Evolutionary conservation across 306 rosid species (phyloP), one percentile per base, ranked within the genome.

Genomic region (Rosa persica): DNA sequence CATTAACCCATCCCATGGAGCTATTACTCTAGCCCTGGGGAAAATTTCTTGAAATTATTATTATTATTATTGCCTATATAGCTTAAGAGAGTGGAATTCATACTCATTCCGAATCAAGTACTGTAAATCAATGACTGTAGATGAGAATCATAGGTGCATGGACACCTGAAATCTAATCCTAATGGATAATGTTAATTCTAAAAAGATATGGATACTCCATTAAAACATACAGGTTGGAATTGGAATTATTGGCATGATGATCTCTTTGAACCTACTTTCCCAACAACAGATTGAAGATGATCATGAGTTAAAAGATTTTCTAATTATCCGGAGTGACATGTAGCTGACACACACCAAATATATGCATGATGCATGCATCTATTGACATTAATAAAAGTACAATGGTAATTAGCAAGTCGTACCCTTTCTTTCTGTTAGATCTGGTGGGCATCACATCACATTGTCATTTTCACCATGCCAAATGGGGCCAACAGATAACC

Each of bases 401-500:
- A 10, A 60, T 17, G 62, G 75, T 47, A 58, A 81, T 58, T 71
- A 61, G 39, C 20, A 25, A 77, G 78, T 54, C 96, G 76, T 87
- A 91, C 96, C 93, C 39, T 84, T 78, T 60, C 46, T 60, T 65
- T 23, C 70, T 68, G 83, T 46, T 34, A 42, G 78, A 78, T 52
- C 65, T 64, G 79, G 13, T 71, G 44, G 81, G 42, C 79, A 80
- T 48, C 46, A 79, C 74, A 81, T 57, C 42, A 81, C 82, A 77
- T 44, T n/a, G 27, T 67, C 80, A 66, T 67, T 71, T 81, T 74
- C 76, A 72, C 66, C 68, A 80, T 25, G 82, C 48, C 76, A 74
- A 67, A 76, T 5, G 76, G 79, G 76, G 71, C 70, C 83, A 76
- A 73, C 70, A 70, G 72, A 0, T 4, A 40, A 43, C 61, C 79